Evolutionary conservation across 805 yeast species (phyloP), one percentile per base, ranked within the genome.

Genomic region (Kregervanrija delftensis): DNA sequence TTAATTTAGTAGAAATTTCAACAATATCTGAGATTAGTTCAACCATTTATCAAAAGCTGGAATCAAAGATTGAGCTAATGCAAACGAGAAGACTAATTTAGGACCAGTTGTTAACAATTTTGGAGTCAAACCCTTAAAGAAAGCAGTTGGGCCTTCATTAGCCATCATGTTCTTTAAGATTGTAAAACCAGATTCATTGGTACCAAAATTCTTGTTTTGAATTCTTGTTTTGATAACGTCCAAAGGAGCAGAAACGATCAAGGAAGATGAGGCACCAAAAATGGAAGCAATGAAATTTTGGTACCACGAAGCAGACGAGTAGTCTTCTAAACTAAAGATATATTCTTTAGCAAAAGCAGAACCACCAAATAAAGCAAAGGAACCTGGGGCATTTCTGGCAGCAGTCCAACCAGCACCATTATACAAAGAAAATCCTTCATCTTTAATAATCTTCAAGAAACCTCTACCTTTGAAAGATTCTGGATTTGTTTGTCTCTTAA

Each of bases 351-450:
- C 98, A 64, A 93, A 93, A 12, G 99, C 96, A 62, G 91, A 89
- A 69, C 98, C 99, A 56, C 99, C 99, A 56, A 93, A 93, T 46
- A 93, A 73, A 13, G 98, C 96, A 62, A 93, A 93, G 2, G 96
- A 88, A 48, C 99, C 99, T 34, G 99, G 99, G 2, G 98, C 97
- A 65, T 93, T 93, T 78, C 99, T 84, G 37, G 99, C 99, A 56
- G 95, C 95, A 48, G 99, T 93, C 99, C 99, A 93, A 47, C 97
- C 98, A 96, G 97, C 90, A 54, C 99, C 99, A 64, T 96, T 77
- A 72, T 93, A 93, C 56, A 93, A 74, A 17, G 93, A 88, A 48
- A 88, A 75, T 14, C 99, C 98, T 70, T 93, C 99, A 63, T 93
- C 99, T 45, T 73, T 61, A 49, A 93, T 63, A 59, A 93, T 87